Evolutionary conservation across 2,329 filamentous ascomycete genomes (phyloP).

Genomic region (Penicillium polonicum): DNA sequence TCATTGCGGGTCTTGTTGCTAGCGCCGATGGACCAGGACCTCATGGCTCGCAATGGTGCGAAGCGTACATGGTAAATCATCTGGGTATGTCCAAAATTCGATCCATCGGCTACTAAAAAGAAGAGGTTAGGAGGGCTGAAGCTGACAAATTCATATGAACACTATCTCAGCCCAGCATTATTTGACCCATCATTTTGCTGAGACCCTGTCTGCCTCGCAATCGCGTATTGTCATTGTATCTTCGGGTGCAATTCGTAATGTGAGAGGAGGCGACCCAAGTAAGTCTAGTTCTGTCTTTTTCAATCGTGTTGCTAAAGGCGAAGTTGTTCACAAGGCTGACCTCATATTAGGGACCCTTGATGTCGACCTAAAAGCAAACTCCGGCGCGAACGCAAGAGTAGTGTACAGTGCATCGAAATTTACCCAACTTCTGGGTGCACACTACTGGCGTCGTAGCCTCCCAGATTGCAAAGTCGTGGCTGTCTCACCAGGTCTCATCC

Average conservation of each 20-base stretch:
- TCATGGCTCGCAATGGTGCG: constrained; percentile 27
- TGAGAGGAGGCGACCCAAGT: constrained; percentile 24
- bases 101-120: neutral
- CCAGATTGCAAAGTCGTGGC: constrained; percentile 24
- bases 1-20: constrained; percentile 20
- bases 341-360: constrained; percentile 23
- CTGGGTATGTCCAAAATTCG: constrained; percentile 14
- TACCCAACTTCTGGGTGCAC: constrained; percentile 22
- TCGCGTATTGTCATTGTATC: constrained; percentile 27
- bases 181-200: constrained; percentile 19
- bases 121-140: neutral
- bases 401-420: constrained; percentile 30
- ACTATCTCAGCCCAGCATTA: constrained; percentile 22
- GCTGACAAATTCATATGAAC: neutral
- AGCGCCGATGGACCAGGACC: constrained; percentile 21
- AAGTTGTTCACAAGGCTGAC: neutral
- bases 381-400: constrained; percentile 16
- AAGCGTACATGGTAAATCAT: constrained; percentile 25
- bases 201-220: constrained; percentile 18
- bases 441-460: constrained; percentile 27
- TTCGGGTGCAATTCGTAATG: constrained; percentile 25
- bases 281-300: neutral
- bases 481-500: constrained; percentile 26
- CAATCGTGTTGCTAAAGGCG: neutral
- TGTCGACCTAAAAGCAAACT: constrained; percentile 23